Evolutionary conservation across 2,329 filamentous ascomycete species (phyloP).

Genomic region (Cryphonectria nitschkei): DNA sequence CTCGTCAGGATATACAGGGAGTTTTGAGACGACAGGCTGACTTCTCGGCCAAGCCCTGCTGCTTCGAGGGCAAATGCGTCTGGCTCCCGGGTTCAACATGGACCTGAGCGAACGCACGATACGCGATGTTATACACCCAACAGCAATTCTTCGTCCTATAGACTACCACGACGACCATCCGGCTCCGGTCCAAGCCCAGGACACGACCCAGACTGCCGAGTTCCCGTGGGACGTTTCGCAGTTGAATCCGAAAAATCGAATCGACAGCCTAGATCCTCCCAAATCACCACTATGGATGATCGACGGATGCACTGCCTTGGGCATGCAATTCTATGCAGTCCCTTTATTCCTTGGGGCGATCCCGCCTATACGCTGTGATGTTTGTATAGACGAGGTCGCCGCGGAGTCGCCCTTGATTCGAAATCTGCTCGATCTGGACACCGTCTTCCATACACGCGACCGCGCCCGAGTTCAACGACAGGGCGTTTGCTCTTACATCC

Average conservation of each 20-base stretch:
- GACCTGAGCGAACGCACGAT: slow-evolving; percentile 57
- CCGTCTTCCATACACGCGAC: slow-evolving; percentile 61
- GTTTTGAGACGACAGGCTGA: neutral
- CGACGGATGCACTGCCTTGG: slow-evolving; percentile 60
- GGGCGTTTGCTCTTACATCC: slow-evolving; percentile 56
- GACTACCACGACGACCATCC: slow-evolving; percentile 1
- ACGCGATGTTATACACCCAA: slow-evolving; percentile 61
- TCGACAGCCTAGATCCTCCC: slow-evolving; percentile 57
- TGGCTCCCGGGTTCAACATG: slow-evolving; percentile 42
- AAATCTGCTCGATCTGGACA: slow-evolving; percentile 51
- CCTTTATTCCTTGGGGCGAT: slow-evolving; percentile 53
- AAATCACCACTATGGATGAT: slow-evolving; percentile 57
- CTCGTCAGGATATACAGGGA: neutral
- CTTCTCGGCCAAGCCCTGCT: neutral
- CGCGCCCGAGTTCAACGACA: slow-evolving; percentile 50
- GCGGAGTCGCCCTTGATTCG: slow-evolving; percentile 47
- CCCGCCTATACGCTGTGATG: slow-evolving; percentile 59
- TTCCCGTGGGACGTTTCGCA: slow-evolving; percentile 51
- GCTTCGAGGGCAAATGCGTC: neutral
- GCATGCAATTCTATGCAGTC: slow-evolving; percentile 60
- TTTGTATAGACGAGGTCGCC: slow-evolving; percentile 58
- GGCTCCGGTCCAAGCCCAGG: neutral
- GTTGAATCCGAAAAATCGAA: slow-evolving; percentile 64
- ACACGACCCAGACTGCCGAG: neutral
- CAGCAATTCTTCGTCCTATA: slow-evolving; percentile 41